Base-by-base conservation (phyloP, 2,329 filamentous ascomycete genomes). In the Gliomastix tumulicola region DNA sequence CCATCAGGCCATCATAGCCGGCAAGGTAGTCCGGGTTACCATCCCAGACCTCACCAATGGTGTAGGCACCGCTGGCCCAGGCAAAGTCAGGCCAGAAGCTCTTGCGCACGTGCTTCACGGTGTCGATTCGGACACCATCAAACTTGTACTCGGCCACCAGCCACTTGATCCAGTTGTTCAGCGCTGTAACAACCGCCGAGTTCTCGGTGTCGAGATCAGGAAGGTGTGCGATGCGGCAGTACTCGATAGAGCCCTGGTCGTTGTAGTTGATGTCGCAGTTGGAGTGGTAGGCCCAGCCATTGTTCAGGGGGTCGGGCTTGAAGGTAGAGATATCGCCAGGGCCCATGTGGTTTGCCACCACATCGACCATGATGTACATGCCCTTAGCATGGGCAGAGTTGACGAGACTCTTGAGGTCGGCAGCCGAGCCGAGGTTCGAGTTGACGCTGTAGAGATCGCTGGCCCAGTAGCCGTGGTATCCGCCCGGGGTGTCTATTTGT, bases 81-180 rank as follows among this genome's bases (percentile, higher is more conserved):
- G 66, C 57, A 44, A 81, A 82, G 0, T 49, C 54, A 0, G 71
- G 57, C 61, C 76, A 78, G 53, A 79, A 82, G 10, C 62, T 63
- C 41, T 69, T 68, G 42, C 77, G 66, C 11, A 80, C 72, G 50
- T 81, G 74, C 54, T 76, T 78, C 41, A 74, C 74, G 0, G 72
- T 77, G 42, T 80, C 76, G 44, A 80, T 71, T 20, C 76, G 71
- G 11, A 78, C 58, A 3, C 75, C 74, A 48, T 77, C 76, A 60
- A 82, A 77, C n/a, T 63, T 64, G 49, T 81, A 84, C 42, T 77
- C 73, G 3, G 62, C 51, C 2, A 84, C 69, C 1, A 83, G 60
- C 25, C 60, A 58, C 16, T 51, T 54, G 45, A 84, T 64, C 81
- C 81, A 85, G 15, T 60, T 53, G 36, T 74, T 61, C 51, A 73